Percentiles rank a stretch among this genome's conserved stretches.
phyloP scores from a whole-genome alignment of 2,329 filamentous ascomycete species.

The Phialemonium atrogriseum region DNA sequence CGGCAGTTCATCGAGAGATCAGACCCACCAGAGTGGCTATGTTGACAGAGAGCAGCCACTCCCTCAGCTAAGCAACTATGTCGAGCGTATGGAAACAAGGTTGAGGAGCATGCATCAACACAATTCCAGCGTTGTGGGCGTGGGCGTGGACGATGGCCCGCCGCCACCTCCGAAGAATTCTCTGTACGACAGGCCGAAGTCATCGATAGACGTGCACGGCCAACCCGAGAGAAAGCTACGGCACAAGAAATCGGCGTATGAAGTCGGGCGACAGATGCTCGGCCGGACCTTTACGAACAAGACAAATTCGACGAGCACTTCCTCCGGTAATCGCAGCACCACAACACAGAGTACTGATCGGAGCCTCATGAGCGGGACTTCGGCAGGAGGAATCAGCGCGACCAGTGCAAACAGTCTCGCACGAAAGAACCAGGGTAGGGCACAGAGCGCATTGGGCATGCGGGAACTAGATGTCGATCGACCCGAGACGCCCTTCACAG shows the following conservation, averaged over 20 bases:
- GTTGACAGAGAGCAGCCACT: slow-evolving; percentile 44
- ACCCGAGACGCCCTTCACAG: slow-evolving; percentile 60
- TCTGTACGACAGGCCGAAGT: slow-evolving; percentile 47
- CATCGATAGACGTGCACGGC: slow-evolving; percentile 40
- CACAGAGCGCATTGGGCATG: slow-evolving; percentile 58
- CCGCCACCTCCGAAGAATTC: slow-evolving; percentile 48
- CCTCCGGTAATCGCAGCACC: slow-evolving; percentile 61
- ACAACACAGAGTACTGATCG: slow-evolving; percentile 67
- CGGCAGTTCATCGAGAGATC: slow-evolving; percentile 42
- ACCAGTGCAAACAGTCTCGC: slow-evolving; percentile 93
- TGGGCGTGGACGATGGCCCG: slow-evolving; percentile 47
- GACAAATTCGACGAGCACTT: slow-evolving; percentile 74
- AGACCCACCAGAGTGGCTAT: slow-evolving; percentile 30
- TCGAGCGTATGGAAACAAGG: slow-evolving; percentile 83
- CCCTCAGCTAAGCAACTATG: slow-evolving; percentile 75
- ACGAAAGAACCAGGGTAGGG: slow-evolving; percentile 56
- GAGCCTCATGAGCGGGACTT: slow-evolving; percentile 89
- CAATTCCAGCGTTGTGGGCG: slow-evolving; percentile 37
- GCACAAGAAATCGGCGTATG: slow-evolving; percentile 68
- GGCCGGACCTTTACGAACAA: slow-evolving; percentile 81
- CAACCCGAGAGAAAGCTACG: slow-evolving; percentile 40
- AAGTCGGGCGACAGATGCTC: slow-evolving; percentile 61
- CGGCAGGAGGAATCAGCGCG: slow-evolving; percentile 83
- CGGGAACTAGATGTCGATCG: slow-evolving; percentile 47
- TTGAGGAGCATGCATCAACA: slow-evolving; percentile 63